Percentiles rank a stretch among this genome's conserved stretches.
phyloP scores from a whole-genome alignment of 2,329 filamentous ascomycete genomes.

The Ophiostoma triangulosporum region DNA sequence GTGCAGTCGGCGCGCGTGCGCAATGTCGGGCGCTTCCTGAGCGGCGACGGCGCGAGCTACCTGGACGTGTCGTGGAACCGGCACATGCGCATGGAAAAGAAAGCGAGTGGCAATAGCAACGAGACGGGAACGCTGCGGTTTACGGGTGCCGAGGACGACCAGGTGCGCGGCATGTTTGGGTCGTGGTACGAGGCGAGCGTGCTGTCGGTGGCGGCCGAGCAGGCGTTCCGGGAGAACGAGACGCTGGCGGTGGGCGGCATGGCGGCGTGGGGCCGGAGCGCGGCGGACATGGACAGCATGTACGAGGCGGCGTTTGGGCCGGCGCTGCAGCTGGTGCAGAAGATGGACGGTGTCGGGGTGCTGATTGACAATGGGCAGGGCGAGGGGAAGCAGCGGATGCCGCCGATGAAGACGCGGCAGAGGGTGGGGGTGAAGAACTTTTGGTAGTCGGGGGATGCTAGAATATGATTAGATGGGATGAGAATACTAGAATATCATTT shows the following conservation, averaged over 20 bases:
- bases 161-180: conserved; percentile 12
- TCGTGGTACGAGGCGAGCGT: conserved; percentile 21
- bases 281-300: conserved; percentile 11
- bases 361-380: conserved; percentile 14
- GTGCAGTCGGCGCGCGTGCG: conserved; percentile 12
- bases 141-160: conserved; percentile 7
- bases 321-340: conserved; percentile 17
- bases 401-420: conserved; percentile 2
- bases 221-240: conserved; percentile 17
- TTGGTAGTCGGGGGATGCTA: conserved; percentile 9
- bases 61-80: conserved; percentile 15
- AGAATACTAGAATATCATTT: too few species aligned
- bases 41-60: conserved; percentile 12
- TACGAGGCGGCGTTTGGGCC: conserved; percentile 15
- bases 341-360: conserved; percentile 21
- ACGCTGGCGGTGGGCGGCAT: conserved; percentile 15
- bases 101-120: not conserved
- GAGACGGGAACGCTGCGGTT: conserved; percentile 4
- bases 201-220: conserved; percentile 16
- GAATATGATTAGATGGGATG: too few species aligned
- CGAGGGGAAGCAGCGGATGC: conserved; percentile 3
- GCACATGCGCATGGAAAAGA: conserved; percentile 11
- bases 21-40: conserved; percentile 11
- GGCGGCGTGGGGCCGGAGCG: conserved; percentile 15
- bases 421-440: conserved; percentile 5